Evolutionary conservation across 139 green algal genomes (phyloP).

Genomic region (Deuterostichococcus epilithicus): DNA sequence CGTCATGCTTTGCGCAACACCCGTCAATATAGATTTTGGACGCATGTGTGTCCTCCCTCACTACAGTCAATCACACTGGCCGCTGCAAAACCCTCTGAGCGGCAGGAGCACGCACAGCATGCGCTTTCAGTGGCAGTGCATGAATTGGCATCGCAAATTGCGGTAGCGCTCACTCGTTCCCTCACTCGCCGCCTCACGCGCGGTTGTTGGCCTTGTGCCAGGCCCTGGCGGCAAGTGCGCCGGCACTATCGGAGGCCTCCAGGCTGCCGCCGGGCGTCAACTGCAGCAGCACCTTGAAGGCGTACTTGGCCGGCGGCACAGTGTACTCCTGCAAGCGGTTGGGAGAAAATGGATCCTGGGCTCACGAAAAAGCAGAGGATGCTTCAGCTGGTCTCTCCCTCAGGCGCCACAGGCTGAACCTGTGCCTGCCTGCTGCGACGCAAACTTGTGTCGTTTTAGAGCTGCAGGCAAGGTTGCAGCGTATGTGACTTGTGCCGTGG

Average conservation of each 20-base stretch:
- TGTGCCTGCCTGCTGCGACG: neutral
- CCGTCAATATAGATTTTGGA: no score
- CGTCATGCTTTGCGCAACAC: no score
- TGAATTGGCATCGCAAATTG: neutral
- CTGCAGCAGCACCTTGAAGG: conserved; percentile 27
- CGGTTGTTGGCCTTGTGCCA: neutral
- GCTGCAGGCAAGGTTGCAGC: neutral
- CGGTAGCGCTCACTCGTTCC: neutral
- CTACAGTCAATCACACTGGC: no score
- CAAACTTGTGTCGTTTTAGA: neutral
- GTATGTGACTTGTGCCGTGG: neutral
- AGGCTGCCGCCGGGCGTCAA: neutral
- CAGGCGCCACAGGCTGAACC: neutral
- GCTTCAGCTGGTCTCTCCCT: neutral
- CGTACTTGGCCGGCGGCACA: conserved; percentile 36
- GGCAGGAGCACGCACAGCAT: neutral
- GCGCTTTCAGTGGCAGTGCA: neutral
- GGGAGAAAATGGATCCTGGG: neutral
- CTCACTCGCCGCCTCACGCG: neutral
- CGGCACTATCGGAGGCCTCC: neutral
- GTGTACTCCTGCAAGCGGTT: conserved; percentile 29
- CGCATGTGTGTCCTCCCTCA: no score
- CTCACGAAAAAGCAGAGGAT: neutral
- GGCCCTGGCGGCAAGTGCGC: neutral
- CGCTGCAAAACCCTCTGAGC: no score